Evolutionary conservation across 192 early-diverging fungal genomes (phyloP), one percentile per base, ranked within the genome.

Genomic region (Dispira parvispora): DNA sequence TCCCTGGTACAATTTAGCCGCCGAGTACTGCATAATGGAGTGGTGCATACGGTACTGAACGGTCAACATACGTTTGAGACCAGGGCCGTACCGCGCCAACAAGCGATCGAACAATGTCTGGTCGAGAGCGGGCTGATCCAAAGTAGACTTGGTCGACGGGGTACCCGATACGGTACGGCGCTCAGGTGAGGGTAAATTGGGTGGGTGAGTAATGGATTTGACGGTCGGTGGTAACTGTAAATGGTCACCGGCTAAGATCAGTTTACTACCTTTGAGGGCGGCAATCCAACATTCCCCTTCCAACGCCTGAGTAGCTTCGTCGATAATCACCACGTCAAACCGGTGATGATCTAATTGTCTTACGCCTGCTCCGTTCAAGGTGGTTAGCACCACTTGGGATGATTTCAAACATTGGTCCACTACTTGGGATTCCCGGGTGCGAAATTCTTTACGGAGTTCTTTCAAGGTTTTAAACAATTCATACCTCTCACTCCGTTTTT

Each of bases 261-360:
- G 76, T 52, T 77, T 79, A 23, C 82, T 78, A 8, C 80, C 86
- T 64, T 82, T 86, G 38, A 81, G 62, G 13, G 90, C 78, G 1
- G 93, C 88, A 56, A 93, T 86, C 90, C 91, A 96, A 65, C 87
- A 88, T 73, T 96, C 93, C 28, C 75, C 80, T 68, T 88, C 87
- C 20, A 83, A 56, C 6, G 89, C 88, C 67, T 96, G 93, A 5
- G 85, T 85, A 0, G 87, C 88, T 68, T 96, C 93, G 62, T 96
- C 93, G 54, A 96, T 88, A 23, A 96, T 71, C 0, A 91, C 85
- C 0, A 84, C 80, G 67, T 94, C 91, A 69, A 92, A 96, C 43
- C 78, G 65, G 28, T 83, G 65, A 0, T 25, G 58, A 44, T 61
- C 58, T 44, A 61, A 44, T 16, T 45, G 42, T 6, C 16, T 8